phyloP scores from a whole-genome alignment of 2,329 filamentous ascomycete genomes.

The Colletotrichum viniferum region DNA sequence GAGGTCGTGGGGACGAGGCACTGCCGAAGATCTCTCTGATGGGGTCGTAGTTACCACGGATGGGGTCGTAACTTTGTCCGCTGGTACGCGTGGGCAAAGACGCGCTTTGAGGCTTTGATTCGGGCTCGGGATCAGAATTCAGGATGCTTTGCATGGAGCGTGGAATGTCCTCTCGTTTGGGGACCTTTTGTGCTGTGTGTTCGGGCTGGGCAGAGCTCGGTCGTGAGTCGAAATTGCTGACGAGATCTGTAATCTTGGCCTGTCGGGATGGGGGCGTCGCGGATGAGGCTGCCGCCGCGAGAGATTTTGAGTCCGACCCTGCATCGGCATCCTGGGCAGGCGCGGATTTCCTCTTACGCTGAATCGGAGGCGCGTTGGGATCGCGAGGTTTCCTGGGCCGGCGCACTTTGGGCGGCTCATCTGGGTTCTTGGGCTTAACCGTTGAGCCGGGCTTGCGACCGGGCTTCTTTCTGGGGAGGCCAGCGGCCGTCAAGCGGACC shows the following conservation, averaged over 20 bases:
- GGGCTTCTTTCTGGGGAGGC: conserved; percentile 66
- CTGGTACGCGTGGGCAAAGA: conserved; percentile 62
- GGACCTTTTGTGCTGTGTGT: conserved; percentile 45
- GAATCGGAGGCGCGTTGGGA: conserved; percentile 59
- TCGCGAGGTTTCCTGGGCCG: conserved; percentile 63
- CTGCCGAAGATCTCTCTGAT: conserved; percentile 50
- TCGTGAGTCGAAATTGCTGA: conserved; percentile 27
- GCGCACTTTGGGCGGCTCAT: conserved; percentile 54
- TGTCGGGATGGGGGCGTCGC: conserved; percentile 32
- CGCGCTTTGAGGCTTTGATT: conserved; percentile 47
- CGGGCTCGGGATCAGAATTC: conserved; percentile 53
- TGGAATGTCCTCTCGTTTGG: conserved; percentile 56
- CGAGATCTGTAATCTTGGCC: conserved; percentile 45
- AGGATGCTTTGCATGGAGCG: conserved; percentile 61
- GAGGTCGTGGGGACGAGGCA: conserved; percentile 54
- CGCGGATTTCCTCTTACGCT: conserved; percentile 59
- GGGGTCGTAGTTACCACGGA: conserved; percentile 76
- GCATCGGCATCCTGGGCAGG: conserved; percentile 39
- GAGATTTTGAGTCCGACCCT: conserved; percentile 37
- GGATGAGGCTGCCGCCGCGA: conserved; percentile 32
- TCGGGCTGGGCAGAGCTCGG: conserved; percentile 32
- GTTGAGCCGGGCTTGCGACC: conserved; percentile 67
- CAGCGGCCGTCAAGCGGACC: conserved; percentile 55
- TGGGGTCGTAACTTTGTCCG: conserved; percentile 88
- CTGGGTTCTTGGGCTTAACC: conserved; percentile 47